Percentiles rank a stretch among this genome's conserved stretches.
phyloP scores from a whole-genome alignment of 805 yeast species.

The Ogataea corticis region DNA sequence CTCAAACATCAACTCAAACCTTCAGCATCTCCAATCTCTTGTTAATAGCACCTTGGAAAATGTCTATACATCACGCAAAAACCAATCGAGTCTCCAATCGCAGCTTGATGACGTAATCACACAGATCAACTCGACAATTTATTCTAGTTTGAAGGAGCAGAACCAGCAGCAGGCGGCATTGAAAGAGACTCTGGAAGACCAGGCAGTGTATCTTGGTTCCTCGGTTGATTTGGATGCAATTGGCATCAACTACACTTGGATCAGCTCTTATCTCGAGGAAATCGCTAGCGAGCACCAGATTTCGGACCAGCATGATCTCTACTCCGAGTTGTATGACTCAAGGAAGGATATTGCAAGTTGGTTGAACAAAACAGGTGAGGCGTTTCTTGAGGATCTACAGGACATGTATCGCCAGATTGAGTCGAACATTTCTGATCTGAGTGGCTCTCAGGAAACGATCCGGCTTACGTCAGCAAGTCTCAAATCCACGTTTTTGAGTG shows the following conservation, averaged over 20 bases:
- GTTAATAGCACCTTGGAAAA: slow-evolving; percentile 13
- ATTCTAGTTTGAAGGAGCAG: slow-evolving; percentile 11
- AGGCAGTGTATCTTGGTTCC: slow-evolving; percentile 18
- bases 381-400: not conserved
- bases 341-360: not conserved
- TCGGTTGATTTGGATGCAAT: slow-evolving; percentile 10
- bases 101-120: slow-evolving; percentile 6
- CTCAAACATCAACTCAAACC: slow-evolving; percentile 5
- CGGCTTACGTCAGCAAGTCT: too few relatives aligned
- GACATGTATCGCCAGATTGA: not conserved
- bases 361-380: not conserved
- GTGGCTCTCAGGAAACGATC: too few relatives aligned
- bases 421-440: too few relatives aligned
- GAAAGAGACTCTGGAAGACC: slow-evolving; percentile 10
- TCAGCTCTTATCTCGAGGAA: slow-evolving; percentile 9
- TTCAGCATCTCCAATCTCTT: slow-evolving; percentile 2
- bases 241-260: slow-evolving; percentile 20
- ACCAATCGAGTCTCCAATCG: not conserved
- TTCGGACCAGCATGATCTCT: slow-evolving; percentile 3
- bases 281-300: not conserved
- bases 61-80: slow-evolving; percentile 1
- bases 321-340: slow-evolving; percentile 4
- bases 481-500: not conserved
- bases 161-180: slow-evolving; percentile 8
- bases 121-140: slow-evolving; percentile 13